phyloP scores from a whole-genome alignment of 2,329 filamentous ascomycete species.

The Epichloe uncinata region DNA sequence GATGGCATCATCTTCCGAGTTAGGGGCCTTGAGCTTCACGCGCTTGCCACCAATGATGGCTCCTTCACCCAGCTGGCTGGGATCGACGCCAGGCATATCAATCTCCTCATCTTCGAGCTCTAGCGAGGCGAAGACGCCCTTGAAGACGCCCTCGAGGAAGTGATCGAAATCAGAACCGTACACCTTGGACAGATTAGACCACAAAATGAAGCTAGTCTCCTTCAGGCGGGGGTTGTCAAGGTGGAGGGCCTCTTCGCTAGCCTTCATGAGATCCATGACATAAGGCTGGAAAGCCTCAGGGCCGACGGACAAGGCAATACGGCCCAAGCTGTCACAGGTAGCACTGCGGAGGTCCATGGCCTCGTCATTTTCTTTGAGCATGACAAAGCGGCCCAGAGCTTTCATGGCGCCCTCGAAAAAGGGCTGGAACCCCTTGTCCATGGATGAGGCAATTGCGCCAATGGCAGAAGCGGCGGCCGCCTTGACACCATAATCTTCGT shows the following conservation, averaged over 20 bases:
- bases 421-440: constrained; percentile 72
- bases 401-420: constrained; percentile 92
- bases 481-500: constrained; percentile 82
- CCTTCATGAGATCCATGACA: constrained; percentile 78
- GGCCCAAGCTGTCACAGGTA: constrained; percentile 84
- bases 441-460: constrained; percentile 77
- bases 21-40: constrained; percentile 55
- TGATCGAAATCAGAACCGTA: constrained; percentile 75
- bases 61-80: constrained; percentile 54
- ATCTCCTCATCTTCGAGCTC: constrained; percentile 82
- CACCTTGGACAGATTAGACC: constrained; percentile 88
- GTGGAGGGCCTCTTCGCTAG: constrained; percentile 79
- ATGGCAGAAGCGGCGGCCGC: constrained; percentile 78
- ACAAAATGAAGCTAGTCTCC: constrained; percentile 95
- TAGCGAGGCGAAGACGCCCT: constrained; percentile 70
- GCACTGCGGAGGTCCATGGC: constrained; percentile 82
- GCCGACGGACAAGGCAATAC: constrained; percentile 82
- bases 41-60: constrained; percentile 71
- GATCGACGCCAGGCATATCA: constrained; percentile 51
- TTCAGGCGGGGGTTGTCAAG: constrained; percentile 83
- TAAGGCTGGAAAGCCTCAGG: constrained; percentile 79
- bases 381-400: constrained; percentile 70
- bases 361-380: constrained; percentile 78
- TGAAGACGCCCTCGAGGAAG: constrained; percentile 65
- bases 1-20: constrained; percentile 41